Base-by-base conservation (phyloP, 2,329 filamentous ascomycete genomes). In the Teratosphaeria pseudoeucalypti region DNA sequence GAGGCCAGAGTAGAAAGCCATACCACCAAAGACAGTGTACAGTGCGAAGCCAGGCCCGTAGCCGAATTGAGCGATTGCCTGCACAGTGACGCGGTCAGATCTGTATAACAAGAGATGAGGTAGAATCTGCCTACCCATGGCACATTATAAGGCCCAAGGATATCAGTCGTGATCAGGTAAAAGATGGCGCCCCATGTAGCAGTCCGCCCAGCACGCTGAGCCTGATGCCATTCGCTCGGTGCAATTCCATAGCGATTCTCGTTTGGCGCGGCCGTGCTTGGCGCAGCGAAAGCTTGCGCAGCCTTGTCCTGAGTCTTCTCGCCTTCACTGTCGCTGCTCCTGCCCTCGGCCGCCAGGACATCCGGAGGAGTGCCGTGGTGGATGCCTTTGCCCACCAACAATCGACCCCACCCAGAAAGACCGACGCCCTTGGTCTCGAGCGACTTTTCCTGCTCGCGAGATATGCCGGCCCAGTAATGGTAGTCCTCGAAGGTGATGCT, bases 151-250 rank as follows among this genome's bases (percentile, higher is more conserved):
- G 72, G 72, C 3, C 74, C 74, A 1, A 76, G 68, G 29, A 76
- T 71, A 59, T 78, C 75, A 2, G 76, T 78, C 16, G 76, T 78
- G 58, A 78, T 76, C 43, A 78, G 65, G 63, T 76, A 80, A 66
- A 79, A 64, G 54, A 62, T 39, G 2, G 55, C 52, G 34, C 69
- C 68, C 68, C 71, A 73, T 1, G 69, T 72, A 7, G 73, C 73
- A 26, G 73, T 75, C 12, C 73, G 65, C 27, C 69, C 61, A 34
- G 73, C 71, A 37, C 72, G 62, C 7, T 70, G 66, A 34, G 73
- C 72, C 52, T 70, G 62, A 23, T 67, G 3, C 72, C 71, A 75
- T 57, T 74, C 73, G 10, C 67, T 65, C 34, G 73, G 70, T 10
- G 62, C 63, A 37, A 65, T 63, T 2, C 53, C 53, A 19, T 29